Evolutionary conservation across 108 stramenopile genomes (phyloP).

Genomic region (Asterionellopsis glacialis): DNA sequence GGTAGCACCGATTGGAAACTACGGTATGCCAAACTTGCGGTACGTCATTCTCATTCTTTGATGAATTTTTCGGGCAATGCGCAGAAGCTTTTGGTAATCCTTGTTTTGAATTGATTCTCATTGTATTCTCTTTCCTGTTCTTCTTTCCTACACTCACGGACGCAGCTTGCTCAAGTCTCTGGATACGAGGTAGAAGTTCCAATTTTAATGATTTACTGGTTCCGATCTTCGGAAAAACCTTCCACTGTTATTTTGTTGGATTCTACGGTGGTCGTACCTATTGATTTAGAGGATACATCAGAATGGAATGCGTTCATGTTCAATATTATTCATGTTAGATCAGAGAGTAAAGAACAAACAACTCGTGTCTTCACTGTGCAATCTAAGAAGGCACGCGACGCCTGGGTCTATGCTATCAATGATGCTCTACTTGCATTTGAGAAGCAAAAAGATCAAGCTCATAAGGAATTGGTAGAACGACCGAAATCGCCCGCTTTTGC

Average conservation of each 20-base stretch:
- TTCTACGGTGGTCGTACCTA: constrained; percentile 55
- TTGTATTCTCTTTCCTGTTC: constrained; percentile 8
- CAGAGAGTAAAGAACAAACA: background rate
- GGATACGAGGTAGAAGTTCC: constrained; percentile 47
- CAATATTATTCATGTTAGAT: constrained; percentile 43
- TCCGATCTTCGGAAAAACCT: constrained; percentile 24
- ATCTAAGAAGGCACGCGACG: constrained; percentile 32
- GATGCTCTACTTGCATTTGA: constrained; percentile 41
- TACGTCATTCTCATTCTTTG: constrained; percentile 18
- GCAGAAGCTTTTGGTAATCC: constrained; percentile 1
- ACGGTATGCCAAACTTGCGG: constrained; percentile 50
- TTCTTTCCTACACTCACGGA: background rate
- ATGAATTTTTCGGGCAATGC: background rate
- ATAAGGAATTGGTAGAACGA: background rate
- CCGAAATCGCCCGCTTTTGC: too few relatives aligned
- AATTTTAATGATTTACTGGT: constrained; percentile 47
- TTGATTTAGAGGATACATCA: constrained; percentile 26
- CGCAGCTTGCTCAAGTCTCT: constrained; percentile 22
- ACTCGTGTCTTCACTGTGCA: constrained; percentile 54
- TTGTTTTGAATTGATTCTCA: background rate
- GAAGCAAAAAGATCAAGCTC: constrained; percentile 14
- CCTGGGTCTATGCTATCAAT: constrained; percentile 59
- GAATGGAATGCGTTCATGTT: constrained; percentile 43
- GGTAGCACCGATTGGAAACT: constrained; percentile 56
- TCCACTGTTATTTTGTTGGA: constrained; percentile 52